Conservation (phyloP, 805 yeast genomes). For the Starmerella bombi region DNA sequence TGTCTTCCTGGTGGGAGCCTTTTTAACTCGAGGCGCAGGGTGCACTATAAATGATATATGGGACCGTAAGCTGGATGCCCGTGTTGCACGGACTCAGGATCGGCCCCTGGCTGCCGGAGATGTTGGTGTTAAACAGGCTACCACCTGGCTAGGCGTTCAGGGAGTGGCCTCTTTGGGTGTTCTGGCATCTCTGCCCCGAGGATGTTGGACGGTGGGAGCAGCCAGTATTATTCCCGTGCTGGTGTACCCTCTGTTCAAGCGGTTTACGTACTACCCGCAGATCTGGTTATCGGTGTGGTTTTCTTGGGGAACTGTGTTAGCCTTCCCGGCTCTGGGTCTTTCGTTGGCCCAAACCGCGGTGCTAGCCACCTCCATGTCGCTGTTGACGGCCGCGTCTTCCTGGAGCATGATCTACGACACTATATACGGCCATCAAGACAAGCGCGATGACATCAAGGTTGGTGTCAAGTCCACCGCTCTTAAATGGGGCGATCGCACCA, state of each 20-base stretch:
- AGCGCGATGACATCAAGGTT: constrained; percentile 69
- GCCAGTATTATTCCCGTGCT: constrained; percentile 65
- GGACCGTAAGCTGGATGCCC: constrained; percentile 69
- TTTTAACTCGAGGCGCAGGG: constrained; percentile 95
- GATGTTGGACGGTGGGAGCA: constrained; percentile 74
- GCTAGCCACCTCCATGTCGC: constrained; percentile 30
- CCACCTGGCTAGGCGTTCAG: constrained; percentile 58
- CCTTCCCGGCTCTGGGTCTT: constrained; percentile 92
- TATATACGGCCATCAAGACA: constrained; percentile 95
- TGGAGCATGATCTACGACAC: constrained; percentile 98
- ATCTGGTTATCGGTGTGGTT: constrained; percentile 66
- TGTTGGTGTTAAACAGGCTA: constrained; percentile 58
- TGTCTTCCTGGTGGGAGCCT: constrained; percentile 69
- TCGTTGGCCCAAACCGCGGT: constrained; percentile 63
- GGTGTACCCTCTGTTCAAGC: constrained; percentile 82
- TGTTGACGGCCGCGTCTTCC: constrained; percentile 60
- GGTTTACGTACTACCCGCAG: constrained; percentile 95
- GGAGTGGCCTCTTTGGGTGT: constrained; percentile 60
- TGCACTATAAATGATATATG: constrained; percentile 86
- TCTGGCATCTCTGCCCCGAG: constrained; percentile 54
- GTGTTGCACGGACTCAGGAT: constrained; percentile 77
- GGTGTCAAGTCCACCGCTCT: constrained; percentile 94
- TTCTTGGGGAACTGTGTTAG: constrained; percentile 88
- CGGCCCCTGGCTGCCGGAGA: constrained; percentile 90
- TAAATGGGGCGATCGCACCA: constrained; percentile 78